Conservation (phyloP, 1,139 yeast genomes). For the Candida freyschussii region DNA sequence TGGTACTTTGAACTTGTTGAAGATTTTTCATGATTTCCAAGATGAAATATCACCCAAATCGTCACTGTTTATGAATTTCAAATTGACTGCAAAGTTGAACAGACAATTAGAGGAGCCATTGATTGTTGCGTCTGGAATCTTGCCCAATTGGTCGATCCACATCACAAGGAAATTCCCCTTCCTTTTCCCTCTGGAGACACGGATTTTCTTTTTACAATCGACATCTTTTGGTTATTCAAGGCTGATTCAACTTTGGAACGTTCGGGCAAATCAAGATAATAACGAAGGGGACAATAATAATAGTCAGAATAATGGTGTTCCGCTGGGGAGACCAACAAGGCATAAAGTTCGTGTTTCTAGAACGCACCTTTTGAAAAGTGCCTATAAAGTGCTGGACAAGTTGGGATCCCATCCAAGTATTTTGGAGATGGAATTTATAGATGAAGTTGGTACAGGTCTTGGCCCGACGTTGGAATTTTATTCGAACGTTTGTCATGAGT, state of each 20-base stretch:
- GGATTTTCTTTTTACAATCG: slow-evolving; percentile 74
- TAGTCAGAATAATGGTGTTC: slow-evolving; percentile 27
- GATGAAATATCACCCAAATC: slow-evolving; percentile 28
- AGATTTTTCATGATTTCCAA: slow-evolving; percentile 39
- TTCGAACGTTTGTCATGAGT: slow-evolving; percentile 73
- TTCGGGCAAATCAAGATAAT: slow-evolving; percentile 41
- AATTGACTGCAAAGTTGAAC: slow-evolving; percentile 79
- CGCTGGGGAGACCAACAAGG: slow-evolving; percentile 72
- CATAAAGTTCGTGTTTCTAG: slow-evolving; percentile 81
- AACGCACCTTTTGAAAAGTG: slow-evolving; percentile 66
- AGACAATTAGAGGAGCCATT: slow-evolving; percentile 88
- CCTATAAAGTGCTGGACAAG: slow-evolving; percentile 68
- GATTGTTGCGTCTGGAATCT: slow-evolving; percentile 78
- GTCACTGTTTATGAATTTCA: slow-evolving; percentile 60
- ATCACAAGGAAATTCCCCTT: slow-evolving; percentile 74
- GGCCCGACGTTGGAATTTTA: slow-evolving; percentile 96
- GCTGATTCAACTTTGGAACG: slow-evolving; percentile 74
- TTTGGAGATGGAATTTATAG: slow-evolving; percentile 81
- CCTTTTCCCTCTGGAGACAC: slow-evolving; percentile 76
- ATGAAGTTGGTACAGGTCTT: slow-evolving; percentile 93
- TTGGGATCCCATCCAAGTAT: slow-evolving; percentile 80
- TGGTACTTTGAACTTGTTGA: slow-evolving; percentile 51
- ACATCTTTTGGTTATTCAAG: slow-evolving; percentile 92
- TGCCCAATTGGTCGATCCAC: slow-evolving; percentile 83
- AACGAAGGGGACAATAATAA: slow-evolving; percentile 17